These are phyloP conservation scores for Periconia digitata DNA, from an alignment of 2,329 filamentous ascomycete species.

Conservation along the genomic window DNA sequence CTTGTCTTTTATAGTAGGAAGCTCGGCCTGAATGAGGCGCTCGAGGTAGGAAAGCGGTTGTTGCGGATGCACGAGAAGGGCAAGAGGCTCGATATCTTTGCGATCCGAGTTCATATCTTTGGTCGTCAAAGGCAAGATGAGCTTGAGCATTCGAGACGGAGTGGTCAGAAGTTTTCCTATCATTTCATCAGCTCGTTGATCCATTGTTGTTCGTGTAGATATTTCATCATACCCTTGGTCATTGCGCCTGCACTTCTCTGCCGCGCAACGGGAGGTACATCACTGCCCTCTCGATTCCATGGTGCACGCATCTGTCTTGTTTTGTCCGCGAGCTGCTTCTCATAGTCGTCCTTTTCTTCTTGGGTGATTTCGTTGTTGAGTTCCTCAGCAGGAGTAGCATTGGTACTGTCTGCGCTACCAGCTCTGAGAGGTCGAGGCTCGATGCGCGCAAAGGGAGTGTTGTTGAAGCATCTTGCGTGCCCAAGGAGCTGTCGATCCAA, in stretches of 20 bases:
- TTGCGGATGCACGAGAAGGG: conserved; percentile 82
- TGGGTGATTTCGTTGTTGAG: conserved; percentile 48
- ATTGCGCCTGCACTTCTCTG: conserved; percentile 58
- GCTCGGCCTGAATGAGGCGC: conserved; percentile 82
- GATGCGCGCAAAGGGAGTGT: conserved; percentile 10
- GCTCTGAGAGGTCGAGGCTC: conserved; percentile 10
- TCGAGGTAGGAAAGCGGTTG: conserved; percentile 91
- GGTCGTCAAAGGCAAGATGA: conserved; percentile 74
- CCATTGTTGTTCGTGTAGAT: no score
- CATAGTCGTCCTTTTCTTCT: conserved; percentile 51
- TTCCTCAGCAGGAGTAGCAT: conserved; percentile 41
- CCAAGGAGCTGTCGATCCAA: conserved; percentile 3
- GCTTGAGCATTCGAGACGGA: conserved; percentile 75
- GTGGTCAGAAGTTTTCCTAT: conserved; percentile 75
- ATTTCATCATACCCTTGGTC: conserved; percentile 65
- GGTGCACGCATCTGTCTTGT: conserved; percentile 62
- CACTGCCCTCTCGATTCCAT: conserved; percentile 66
- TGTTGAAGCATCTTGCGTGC: conserved; percentile 13
- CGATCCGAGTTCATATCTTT: conserved; percentile 60
- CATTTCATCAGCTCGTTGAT: no score
- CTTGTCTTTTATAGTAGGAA: conserved; percentile 66
- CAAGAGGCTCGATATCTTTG: conserved; percentile 78
- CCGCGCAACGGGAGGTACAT: conserved; percentile 58
- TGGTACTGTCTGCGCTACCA: conserved; percentile 32
- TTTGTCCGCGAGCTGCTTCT: conserved; percentile 49